Evolutionary conservation across 805 yeast species (phyloP).

Genomic region (Myxozyma lipomycoides): DNA sequence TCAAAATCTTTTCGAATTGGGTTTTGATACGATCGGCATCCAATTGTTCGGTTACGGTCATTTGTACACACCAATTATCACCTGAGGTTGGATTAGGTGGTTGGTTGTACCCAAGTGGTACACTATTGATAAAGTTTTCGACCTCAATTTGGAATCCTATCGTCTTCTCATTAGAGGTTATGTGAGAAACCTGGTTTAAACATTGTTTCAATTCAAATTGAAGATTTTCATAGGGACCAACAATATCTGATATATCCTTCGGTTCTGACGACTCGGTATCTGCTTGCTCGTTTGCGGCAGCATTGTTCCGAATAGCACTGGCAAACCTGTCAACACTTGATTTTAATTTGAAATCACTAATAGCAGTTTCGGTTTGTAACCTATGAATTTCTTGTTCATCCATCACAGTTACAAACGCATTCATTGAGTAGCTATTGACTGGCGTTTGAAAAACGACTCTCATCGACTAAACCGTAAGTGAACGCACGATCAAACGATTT

Average conservation of each 20-base stretch:
- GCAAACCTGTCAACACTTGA: constrained; percentile 5
- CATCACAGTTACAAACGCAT: constrained; percentile 34
- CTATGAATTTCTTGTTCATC: constrained; percentile 31
- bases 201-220: neutral
- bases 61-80: neutral
- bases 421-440: constrained; percentile 27
- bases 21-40: neutral
- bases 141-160: constrained; percentile 29
- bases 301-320: neutral
- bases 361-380: constrained; percentile 30
- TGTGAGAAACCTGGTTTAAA: neutral
- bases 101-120: neutral
- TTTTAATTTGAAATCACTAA: constrained; percentile 25
- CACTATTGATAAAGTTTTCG: constrained; percentile 8
- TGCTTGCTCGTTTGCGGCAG: neutral
- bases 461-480: constrained; percentile 6
- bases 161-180: neutral
- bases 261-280: neutral
- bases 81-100: constrained; percentile 9
- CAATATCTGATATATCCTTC: neutral
- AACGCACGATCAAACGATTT: neutral
- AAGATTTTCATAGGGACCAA: neutral
- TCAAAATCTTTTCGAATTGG: neutral
- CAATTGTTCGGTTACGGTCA: neutral
- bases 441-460: constrained; percentile 21